Conservation (phyloP, 257 asterid species). For the Ballota nigra region DNA sequence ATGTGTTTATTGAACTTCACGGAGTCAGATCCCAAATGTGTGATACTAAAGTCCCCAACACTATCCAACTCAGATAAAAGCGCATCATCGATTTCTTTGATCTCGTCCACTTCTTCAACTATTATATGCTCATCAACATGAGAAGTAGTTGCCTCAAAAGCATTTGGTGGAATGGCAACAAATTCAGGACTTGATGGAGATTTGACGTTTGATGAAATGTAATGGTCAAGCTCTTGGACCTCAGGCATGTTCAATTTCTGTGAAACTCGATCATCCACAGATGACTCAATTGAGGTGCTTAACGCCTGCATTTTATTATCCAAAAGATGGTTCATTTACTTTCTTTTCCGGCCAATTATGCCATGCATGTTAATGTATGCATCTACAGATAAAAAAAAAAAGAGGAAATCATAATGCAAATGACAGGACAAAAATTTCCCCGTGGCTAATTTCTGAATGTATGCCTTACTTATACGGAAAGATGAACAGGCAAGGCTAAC, state of each 20-base stretch:
- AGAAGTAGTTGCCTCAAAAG: constrained; percentile 39
- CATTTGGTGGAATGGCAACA: constrained; percentile 36
- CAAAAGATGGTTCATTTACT: constrained; percentile 14
- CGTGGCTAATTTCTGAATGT: neutral
- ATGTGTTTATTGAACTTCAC: constrained; percentile 33
- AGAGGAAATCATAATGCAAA: neutral
- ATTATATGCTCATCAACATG: constrained; percentile 37
- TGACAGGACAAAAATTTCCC: neutral
- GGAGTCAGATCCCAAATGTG: constrained; percentile 35
- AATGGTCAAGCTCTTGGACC: constrained; percentile 41
- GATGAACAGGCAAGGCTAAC: neutral
- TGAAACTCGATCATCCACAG: constrained; percentile 28
- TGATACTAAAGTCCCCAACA: constrained; percentile 63
- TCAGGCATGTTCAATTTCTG: constrained; percentile 33
- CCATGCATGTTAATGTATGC: neutral
- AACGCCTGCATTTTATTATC: constrained; percentile 40
- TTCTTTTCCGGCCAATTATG: neutral
- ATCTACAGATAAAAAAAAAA: neutral
- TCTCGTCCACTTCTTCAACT: constrained; percentile 56
- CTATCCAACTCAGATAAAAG: constrained; percentile 69
- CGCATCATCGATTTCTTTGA: constrained; percentile 70
- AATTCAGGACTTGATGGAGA: constrained; percentile 54
- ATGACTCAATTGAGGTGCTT: constrained; percentile 30
- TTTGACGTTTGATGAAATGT: constrained; percentile 28
- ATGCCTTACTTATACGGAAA: neutral